Evolutionary conservation across 2,329 filamentous ascomycete genomes (phyloP).

Genomic region (Xylaria sp.): DNA sequence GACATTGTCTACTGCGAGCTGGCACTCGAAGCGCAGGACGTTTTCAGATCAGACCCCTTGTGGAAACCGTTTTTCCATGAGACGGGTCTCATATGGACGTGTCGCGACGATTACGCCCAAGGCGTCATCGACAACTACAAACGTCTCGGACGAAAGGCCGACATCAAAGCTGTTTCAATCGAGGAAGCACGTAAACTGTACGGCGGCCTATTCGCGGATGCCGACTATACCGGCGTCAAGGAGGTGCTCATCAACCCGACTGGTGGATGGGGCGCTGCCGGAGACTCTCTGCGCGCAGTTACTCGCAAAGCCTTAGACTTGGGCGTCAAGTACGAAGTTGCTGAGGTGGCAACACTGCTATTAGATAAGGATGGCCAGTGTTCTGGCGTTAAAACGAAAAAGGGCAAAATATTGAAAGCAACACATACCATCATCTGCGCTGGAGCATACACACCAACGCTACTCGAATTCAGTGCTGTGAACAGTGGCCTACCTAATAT

Average conservation of each 20-base stretch:
- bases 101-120: constrained; percentile 44
- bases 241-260: constrained; percentile 64
- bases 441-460: constrained; percentile 60
- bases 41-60: constrained; percentile 59
- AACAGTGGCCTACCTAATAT: constrained; percentile 56
- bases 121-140: constrained; percentile 50
- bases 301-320: constrained; percentile 58
- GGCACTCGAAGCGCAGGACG: constrained; percentile 71
- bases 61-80: constrained; percentile 47
- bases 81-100: constrained; percentile 47
- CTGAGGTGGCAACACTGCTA: constrained; percentile 55
- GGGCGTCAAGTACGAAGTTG: constrained; percentile 63
- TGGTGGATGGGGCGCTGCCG: constrained; percentile 66
- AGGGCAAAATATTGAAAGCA: constrained; percentile 54
- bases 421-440: constrained; percentile 59
- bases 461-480: constrained; percentile 57
- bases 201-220: constrained; percentile 62
- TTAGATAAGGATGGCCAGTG: constrained; percentile 49
- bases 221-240: constrained; percentile 63
- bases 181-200: constrained; percentile 60
- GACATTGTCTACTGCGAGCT: constrained; percentile 71
- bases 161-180: constrained; percentile 57
- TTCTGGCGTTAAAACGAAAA: constrained; percentile 55
- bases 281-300: constrained; percentile 59
- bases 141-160: constrained; percentile 42